A percentile compares a stretch with the other conserved stretches of the same genome.
These are phyloP conservation scores for Colletotrichum sojae DNA, from an alignment of 2,329 filamentous ascomycete species.

Conservation along the genomic window DNA sequence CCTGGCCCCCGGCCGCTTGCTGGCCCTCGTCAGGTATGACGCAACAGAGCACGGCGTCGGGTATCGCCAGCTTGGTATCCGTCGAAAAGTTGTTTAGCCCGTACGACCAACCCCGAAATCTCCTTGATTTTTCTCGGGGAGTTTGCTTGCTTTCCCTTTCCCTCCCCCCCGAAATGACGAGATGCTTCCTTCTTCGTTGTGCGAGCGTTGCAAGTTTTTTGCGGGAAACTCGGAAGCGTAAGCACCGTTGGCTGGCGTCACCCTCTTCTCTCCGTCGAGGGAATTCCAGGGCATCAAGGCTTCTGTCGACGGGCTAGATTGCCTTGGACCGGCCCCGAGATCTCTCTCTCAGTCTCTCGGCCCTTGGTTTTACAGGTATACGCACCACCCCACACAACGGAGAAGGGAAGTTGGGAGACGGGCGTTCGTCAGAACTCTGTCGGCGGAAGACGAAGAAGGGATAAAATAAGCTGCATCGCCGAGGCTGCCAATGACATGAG, in stretches of 20 bases:
- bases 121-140: neutral
- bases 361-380: too few species aligned
- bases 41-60: conserved; percentile 39
- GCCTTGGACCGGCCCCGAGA: neutral
- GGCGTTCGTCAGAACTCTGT: conserved; percentile 26
- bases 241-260: conserved; percentile 26
- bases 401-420: too few species aligned
- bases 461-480: neutral
- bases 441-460: neutral
- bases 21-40: conserved; percentile 34
- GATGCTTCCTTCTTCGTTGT: neutral
- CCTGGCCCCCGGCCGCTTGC: neutral
- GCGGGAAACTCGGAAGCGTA: conserved; percentile 7
- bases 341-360: neutral
- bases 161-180: conserved; percentile 30
- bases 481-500: conserved; percentile 17
- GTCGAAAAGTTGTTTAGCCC: neutral
- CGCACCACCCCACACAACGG: too few species aligned
- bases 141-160: neutral
- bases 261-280: neutral
- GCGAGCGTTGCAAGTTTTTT: conserved; percentile 13
- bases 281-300: neutral
- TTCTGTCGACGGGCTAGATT: neutral
- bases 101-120: conserved; percentile 8
- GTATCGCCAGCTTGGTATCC: conserved; percentile 33